These are phyloP conservation scores for Tulasnella sp. DNA, from an alignment of 768 basidiomycete genomes.

Conservation along the genomic window DNA sequence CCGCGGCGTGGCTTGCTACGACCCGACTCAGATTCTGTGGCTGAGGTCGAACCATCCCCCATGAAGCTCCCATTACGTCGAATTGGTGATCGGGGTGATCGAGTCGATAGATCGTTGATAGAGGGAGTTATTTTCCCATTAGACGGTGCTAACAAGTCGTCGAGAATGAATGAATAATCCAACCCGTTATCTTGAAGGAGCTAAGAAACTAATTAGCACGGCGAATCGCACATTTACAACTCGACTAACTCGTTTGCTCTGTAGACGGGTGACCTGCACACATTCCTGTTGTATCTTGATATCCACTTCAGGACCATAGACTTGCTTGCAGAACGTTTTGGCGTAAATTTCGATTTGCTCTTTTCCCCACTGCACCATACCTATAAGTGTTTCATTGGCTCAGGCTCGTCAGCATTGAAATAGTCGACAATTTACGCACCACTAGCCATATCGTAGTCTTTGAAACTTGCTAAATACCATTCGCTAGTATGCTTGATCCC, in stretches of 20 bases:
- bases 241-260: conserved; percentile 67
- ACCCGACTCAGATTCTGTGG: too few relatives aligned
- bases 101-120: too few relatives aligned
- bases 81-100: too few relatives aligned
- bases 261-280: conserved; percentile 56
- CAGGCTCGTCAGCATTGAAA: not conserved
- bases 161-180: conserved; percentile 88
- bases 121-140: not conserved
- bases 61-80: too few relatives aligned
- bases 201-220: conserved; percentile 27
- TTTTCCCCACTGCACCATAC: conserved; percentile 90
- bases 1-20: too few relatives aligned
- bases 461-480: conserved; percentile 94
- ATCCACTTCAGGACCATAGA: conserved; percentile 72
- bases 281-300: conserved; percentile 62
- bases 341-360: conserved; percentile 71
- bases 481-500: conserved; percentile 94
- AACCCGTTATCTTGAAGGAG: conserved; percentile 86
- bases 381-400: conserved; percentile 30
- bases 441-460: conserved; percentile 87
- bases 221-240: not conserved
- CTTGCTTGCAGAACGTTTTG: conserved; percentile 78
- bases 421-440: conserved; percentile 39
- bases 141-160: conserved; percentile 38
- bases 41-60: too few relatives aligned